These are phyloP conservation scores for Dioszegia aurantiaca DNA, from an alignment of 768 basidiomycete genomes.

Conservation along the genomic window DNA sequence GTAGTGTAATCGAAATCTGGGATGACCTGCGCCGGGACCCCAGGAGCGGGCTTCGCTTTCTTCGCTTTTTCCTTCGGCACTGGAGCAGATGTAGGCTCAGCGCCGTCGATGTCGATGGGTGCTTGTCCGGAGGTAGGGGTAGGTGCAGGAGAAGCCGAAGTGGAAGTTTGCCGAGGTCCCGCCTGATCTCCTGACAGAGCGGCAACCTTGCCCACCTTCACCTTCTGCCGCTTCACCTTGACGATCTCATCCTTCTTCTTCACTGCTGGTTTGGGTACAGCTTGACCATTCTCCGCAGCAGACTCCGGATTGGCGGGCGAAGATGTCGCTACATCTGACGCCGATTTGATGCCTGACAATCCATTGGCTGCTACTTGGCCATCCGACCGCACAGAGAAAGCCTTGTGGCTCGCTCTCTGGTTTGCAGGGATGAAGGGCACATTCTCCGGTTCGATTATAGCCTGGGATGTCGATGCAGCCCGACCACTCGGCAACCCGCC, in stretches of 20 bases:
- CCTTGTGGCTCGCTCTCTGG: slow-evolving; percentile 21
- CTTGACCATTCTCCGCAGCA: not conserved
- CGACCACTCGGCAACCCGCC: too few relatives aligned
- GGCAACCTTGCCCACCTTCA: slow-evolving; percentile 1
- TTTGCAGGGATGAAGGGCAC: slow-evolving; percentile 72
- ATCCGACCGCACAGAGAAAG: too few relatives aligned
- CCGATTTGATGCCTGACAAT: slow-evolving; percentile 8
- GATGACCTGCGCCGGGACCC: slow-evolving; percentile 38
- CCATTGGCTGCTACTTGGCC: too few relatives aligned
- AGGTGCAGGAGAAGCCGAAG: not conserved
- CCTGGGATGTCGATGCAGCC: not conserved
- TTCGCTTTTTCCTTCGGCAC: slow-evolving; percentile 5
- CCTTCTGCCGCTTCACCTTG: slow-evolving; percentile 18
- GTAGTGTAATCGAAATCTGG: slow-evolving; percentile 68
- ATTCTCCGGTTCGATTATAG: slow-evolving; percentile 57
- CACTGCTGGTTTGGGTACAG: slow-evolving; percentile 3
- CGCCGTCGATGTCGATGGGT: not conserved
- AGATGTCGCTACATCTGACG: too few relatives aligned
- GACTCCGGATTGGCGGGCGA: too few relatives aligned
- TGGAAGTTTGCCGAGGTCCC: not conserved
- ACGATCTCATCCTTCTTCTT: slow-evolving; percentile 25
- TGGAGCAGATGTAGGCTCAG: not conserved
- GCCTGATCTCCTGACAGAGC: not conserved
- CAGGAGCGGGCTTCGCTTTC: slow-evolving; percentile 8
- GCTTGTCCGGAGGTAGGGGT: not conserved